These are phyloP conservation scores for Fusarium floridanum DNA, from an alignment of 2,329 filamentous ascomycete genomes.

Conservation along the genomic window DNA sequence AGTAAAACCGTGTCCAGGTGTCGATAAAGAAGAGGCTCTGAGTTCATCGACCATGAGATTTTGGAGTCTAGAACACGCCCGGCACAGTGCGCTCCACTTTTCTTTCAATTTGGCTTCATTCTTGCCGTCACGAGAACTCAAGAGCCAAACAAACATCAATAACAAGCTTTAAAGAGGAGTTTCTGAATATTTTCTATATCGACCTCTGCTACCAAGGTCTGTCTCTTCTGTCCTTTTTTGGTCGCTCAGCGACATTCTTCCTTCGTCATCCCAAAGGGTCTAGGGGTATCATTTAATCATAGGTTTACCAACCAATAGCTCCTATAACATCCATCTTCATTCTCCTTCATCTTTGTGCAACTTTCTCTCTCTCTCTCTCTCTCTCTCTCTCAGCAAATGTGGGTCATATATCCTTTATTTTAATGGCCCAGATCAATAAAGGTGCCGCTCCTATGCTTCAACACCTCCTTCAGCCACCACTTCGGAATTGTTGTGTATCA, in stretches of 20 bases:
- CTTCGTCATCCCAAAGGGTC: conserved; percentile 13
- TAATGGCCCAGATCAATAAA: neutral
- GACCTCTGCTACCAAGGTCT: neutral
- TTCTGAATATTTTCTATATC: conserved; percentile 5
- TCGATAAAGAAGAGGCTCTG: conserved; percentile 18
- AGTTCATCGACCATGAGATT: conserved; percentile 30
- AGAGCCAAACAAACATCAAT: neutral
- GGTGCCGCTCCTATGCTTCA: conserved; percentile 11
- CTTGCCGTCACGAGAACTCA: neutral
- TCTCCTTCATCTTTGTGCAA: neutral
- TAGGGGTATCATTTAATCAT: conserved; percentile 36
- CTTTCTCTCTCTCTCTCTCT: neutral
- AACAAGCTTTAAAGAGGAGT: conserved; percentile 3
- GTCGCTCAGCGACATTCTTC: conserved; percentile 6
- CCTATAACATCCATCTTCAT: neutral
- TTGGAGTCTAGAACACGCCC: conserved; percentile 30
- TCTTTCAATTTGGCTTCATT: conserved; percentile 3
- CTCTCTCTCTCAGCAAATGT: neutral
- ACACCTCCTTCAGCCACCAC: conserved; percentile 14
- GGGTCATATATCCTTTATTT: neutral
- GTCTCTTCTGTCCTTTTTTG: neutral
- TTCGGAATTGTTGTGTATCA: conserved; percentile 60
- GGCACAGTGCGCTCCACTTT: conserved; percentile 46
- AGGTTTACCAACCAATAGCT: conserved; percentile 8
- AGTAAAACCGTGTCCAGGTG: neutral